phyloP scores from a whole-genome alignment of 129 eudicot genomes.

The Lactuca sativa region DNA sequence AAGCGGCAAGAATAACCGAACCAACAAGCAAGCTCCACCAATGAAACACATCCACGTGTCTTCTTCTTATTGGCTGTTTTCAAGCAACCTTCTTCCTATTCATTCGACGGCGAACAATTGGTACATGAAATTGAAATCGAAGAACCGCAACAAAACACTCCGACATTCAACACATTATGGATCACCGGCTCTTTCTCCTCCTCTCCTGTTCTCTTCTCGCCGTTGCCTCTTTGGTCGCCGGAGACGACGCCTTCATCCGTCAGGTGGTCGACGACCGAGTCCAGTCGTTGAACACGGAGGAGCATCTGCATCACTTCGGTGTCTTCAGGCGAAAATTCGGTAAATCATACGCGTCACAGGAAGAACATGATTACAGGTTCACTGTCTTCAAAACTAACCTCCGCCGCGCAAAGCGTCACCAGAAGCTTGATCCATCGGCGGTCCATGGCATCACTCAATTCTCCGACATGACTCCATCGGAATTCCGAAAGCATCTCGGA shows the following conservation, averaged over 20 bases:
- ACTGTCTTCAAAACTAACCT: slow-evolving; percentile 59
- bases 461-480: slow-evolving; percentile 59
- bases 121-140: not conserved
- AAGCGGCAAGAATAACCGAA: not conserved
- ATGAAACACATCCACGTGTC: slow-evolving; percentile 19
- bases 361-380: slow-evolving; percentile 67
- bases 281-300: slow-evolving; percentile 32
- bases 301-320: slow-evolving; percentile 60
- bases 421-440: slow-evolving; percentile 64
- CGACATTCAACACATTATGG: slow-evolving; percentile 26
- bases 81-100: not conserved
- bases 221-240: slow-evolving; percentile 25
- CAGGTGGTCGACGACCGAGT: slow-evolving; percentile 52
- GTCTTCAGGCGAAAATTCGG: slow-evolving; percentile 50
- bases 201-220: slow-evolving; percentile 34
- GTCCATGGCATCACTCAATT: slow-evolving; percentile 75
- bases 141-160: slow-evolving; percentile 7
- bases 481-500: slow-evolving; percentile 54
- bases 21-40: slow-evolving; percentile 20
- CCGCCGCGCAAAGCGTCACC: slow-evolving; percentile 60
- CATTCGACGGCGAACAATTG: slow-evolving; percentile 6
- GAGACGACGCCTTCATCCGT: slow-evolving; percentile 49
- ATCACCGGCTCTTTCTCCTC: slow-evolving; percentile 32
- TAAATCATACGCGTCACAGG: slow-evolving; percentile 48
- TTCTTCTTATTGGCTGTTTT: not conserved